Conservation (phyloP, 2,329 filamentous ascomycete genomes). For the Grosmannia serpens region DNA sequence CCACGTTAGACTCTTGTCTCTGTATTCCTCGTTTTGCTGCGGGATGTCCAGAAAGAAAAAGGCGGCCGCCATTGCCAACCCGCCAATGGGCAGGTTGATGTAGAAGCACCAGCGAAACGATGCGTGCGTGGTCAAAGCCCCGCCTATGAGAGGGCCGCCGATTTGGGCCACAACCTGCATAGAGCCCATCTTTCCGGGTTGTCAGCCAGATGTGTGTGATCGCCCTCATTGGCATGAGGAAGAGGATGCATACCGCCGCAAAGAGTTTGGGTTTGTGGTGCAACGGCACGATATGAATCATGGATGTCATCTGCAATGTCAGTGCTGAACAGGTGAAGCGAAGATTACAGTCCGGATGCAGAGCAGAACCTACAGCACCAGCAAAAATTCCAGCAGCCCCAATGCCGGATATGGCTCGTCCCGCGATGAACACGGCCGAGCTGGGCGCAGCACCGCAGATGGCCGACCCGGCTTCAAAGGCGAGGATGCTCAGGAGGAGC, state of each 20-base stretch:
- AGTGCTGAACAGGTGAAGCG: background rate
- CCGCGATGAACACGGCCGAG: background rate
- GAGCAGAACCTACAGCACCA: background rate
- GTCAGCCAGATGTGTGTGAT: background rate
- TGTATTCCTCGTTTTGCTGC: background rate
- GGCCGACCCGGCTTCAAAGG: conserved; percentile 38
- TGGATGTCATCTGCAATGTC: conserved; percentile 6
- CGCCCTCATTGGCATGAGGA: conserved; percentile 13
- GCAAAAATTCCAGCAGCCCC: background rate
- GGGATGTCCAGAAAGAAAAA: conserved; percentile 9
- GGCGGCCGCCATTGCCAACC: conserved; percentile 11
- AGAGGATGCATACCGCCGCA: conserved; percentile 12
- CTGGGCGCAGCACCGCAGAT: background rate
- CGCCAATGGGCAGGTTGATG: conserved; percentile 21
- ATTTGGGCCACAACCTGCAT: conserved; percentile 18
- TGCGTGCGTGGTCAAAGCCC: conserved; percentile 16
- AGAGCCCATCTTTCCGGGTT: background rate
- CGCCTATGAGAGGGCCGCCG: conserved; percentile 14
- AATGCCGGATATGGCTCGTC: background rate
- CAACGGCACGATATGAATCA: conserved; percentile 21
- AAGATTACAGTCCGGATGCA: conserved; percentile 32
- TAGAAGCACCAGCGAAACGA: conserved; percentile 22
- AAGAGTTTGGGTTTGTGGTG: conserved; percentile 20
- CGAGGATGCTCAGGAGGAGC: background rate
- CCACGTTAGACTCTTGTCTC: background rate